Evolutionary conservation across 129 eudicot genomes (phyloP).

Genomic region (Lactuca sativa): DNA sequence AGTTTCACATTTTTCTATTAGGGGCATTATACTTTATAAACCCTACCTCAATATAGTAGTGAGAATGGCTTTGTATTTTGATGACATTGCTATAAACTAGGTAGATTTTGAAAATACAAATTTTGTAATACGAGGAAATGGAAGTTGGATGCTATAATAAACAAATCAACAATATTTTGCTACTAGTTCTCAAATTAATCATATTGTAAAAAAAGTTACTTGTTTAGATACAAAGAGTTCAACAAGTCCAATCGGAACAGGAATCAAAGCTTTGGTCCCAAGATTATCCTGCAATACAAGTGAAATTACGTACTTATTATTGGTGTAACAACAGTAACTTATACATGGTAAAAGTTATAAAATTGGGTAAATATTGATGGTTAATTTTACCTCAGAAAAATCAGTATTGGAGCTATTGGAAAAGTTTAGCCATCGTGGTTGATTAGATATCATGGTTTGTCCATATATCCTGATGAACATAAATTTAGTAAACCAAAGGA

Average conservation of each 20-base stretch:
- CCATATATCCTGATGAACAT: constrained; percentile 52
- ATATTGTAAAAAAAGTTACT: constrained; percentile 29
- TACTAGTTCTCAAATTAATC: too few species aligned
- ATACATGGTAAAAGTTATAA: neutral
- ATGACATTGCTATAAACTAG: too few species aligned
- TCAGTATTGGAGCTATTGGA: constrained; percentile 40
- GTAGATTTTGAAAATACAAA: neutral
- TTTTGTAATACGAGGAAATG: neutral
- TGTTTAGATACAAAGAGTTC: constrained; percentile 79
- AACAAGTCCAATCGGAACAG: constrained; percentile 51
- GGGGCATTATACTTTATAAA: neutral
- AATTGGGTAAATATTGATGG: neutral
- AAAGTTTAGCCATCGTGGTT: constrained; percentile 75
- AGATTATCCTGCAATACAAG: constrained; percentile 49
- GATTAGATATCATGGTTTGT: constrained; percentile 59
- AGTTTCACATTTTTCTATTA: neutral
- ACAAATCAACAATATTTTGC: neutral
- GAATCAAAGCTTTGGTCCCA: constrained; percentile 71
- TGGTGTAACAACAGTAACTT: neutral
- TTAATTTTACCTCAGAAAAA: constrained; percentile 35
- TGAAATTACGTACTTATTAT: neutral
- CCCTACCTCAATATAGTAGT: neutral
- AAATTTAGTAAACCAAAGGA: neutral
- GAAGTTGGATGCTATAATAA: neutral
- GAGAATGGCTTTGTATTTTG: neutral